A percentile compares a stretch with the other conserved stretches of the same genome.
Evolutionary conservation across 2,329 filamentous ascomycete species (phyloP).

Genomic region (Talaromyces sp.): DNA sequence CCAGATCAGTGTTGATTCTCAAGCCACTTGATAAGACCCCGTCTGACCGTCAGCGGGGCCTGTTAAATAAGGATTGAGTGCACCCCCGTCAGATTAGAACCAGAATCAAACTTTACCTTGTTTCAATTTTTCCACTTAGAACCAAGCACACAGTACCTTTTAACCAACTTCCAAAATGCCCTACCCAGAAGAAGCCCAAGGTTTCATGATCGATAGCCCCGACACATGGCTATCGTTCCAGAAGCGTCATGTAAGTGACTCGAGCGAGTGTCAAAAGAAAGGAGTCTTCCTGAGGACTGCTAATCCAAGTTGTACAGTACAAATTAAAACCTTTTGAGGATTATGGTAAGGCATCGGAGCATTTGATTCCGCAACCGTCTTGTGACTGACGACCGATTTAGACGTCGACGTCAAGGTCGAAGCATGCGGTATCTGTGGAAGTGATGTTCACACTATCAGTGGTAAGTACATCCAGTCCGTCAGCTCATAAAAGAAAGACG

Average conservation of each 20-base stretch:
- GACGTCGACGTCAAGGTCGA: conserved; percentile 87
- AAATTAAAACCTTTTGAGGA: conserved; percentile 82
- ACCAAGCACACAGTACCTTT: not conserved
- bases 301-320: conserved; percentile 54
- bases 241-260: conserved; percentile 49
- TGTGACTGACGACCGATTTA: conserved; percentile 17
- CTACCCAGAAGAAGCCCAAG: conserved; percentile 45
- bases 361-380: not conserved
- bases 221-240: conserved; percentile 62
- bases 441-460: conserved; percentile 66
- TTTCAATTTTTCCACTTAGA: not conserved
- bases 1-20: not conserved
- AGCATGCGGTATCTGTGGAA: conserved; percentile 71
- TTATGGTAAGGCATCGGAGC: conserved; percentile 42
- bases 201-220: conserved; percentile 56
- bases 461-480: conserved; percentile 22
- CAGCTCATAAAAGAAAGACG: not conserved
- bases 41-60: not conserved
- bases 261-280: not conserved
- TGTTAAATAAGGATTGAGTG: not conserved
- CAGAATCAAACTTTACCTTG: not conserved
- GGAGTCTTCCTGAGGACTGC: not conserved
- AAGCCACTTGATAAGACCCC: conserved; percentile 3
- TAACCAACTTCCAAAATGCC: conserved; percentile 32
- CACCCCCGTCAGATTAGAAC: not conserved